Conservation (phyloP, 768 basidiomycete genomes). For the Mycena albidolilacea region DNA sequence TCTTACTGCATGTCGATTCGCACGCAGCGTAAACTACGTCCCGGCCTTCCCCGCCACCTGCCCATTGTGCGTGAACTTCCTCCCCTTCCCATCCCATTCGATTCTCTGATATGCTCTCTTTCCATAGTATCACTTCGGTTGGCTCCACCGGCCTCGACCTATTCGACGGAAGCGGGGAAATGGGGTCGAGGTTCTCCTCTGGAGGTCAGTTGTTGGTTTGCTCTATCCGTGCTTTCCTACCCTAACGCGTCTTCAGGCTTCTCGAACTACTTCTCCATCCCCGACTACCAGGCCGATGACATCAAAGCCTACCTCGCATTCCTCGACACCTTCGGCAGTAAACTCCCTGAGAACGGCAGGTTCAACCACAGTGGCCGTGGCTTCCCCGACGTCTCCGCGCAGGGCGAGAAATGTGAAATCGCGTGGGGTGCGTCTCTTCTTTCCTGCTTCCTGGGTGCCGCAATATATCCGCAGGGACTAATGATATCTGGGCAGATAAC, state of each 20-base stretch:
- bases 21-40: neutral
- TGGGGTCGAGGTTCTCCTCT: constrained; percentile 56
- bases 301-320: constrained; percentile 32
- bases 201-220: constrained; percentile 50
- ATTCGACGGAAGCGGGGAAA: constrained; percentile 46
- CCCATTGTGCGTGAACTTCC: constrained; percentile 13
- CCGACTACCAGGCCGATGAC: constrained; percentile 36
- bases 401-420: constrained; percentile 48
- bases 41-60: constrained; percentile 5
- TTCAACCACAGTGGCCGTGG: constrained; percentile 41
- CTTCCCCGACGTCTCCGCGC: constrained; percentile 63
- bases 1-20: neutral
- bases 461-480: constrained; percentile 9
- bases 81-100: constrained; percentile 16
- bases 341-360: constrained; percentile 39
- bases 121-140: constrained; percentile 14
- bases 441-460: neutral
- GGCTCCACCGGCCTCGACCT: constrained; percentile 36
- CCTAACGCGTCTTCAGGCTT: constrained; percentile 52
- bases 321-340: constrained; percentile 22
- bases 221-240: neutral
- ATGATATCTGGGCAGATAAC: constrained; percentile 7
- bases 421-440: constrained; percentile 6
- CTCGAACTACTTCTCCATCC: constrained; percentile 53
- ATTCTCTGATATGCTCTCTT: constrained; percentile 16